A percentile compares a stretch with the other conserved stretches of the same genome.
Conservation (phyloP, 331 rosid genomes). For the Telfairia occidentalis region DNA sequence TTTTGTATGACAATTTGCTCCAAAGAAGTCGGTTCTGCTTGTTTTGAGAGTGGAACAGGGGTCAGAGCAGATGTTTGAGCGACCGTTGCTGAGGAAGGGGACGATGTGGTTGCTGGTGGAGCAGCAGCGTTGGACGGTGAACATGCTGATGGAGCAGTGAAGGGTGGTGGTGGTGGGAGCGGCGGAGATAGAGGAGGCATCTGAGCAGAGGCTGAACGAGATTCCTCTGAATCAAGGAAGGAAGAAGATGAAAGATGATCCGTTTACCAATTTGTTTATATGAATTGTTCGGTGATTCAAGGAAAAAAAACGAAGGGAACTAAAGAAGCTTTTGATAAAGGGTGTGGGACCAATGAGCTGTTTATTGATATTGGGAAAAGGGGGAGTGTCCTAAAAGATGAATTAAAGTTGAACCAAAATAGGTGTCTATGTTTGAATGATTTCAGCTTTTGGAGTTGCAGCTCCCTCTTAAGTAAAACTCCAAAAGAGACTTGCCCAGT, state of each 20-base stretch:
- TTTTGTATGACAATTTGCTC: constrained; percentile 32
- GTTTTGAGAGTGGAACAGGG: constrained; percentile 11
- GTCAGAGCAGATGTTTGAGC: constrained; percentile 19
- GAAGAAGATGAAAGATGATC: constrained; percentile 21
- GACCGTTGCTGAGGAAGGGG: background rate
- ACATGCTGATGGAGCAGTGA: constrained; percentile 12
- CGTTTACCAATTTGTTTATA: constrained; percentile 21
- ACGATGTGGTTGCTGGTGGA: constrained; percentile 20
- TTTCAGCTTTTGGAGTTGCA: constrained; percentile 3
- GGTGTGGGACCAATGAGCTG: constrained; percentile 41
- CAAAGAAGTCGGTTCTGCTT: constrained; percentile 25
- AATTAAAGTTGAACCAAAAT: constrained; percentile 6
- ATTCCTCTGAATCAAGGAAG: constrained; percentile 15
- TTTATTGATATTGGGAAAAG: constrained; percentile 42
- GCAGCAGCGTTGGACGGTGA: background rate
- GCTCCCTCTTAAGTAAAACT: background rate
- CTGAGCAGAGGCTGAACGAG: constrained; percentile 14
- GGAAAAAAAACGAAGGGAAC: constrained; percentile 20
- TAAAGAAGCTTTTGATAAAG: constrained; percentile 47
- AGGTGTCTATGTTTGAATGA: constrained; percentile 3
- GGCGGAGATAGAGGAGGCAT: constrained; percentile 40
- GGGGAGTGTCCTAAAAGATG: background rate
- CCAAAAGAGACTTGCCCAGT: background rate
- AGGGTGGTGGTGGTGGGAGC: constrained; percentile 27
- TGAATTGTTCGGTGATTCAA: constrained; percentile 19